These are phyloP conservation scores for Hordeum vulgare DNA, from an alignment of 176 grass and related monocot species.

Conservation along the genomic window MorexV3_pseudomolecules_assembly NC_058523.1:469940979-469941478, in stretches of 20 bases:
- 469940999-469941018: no score
- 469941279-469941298: not conserved
- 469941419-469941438: not conserved
- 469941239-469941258: not conserved
- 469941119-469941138: no score
- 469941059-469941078: no score
- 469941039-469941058: no score
- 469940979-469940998: no score
- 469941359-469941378: not conserved
- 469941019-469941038: no score
- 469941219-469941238: not conserved
- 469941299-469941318: not conserved
- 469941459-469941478: not conserved
- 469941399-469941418: not conserved
- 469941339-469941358: not conserved
- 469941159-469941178: no score
- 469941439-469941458: not conserved
- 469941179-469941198: not conserved
- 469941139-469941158: no score
- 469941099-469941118: no score
- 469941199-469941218: not conserved
- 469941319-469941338: slow-evolving; percentile 3
- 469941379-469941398: not conserved
- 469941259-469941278: not conserved
- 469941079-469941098: no score